These are phyloP conservation scores for Talaromyces proteolyticus DNA, from an alignment of 495 filamentous ascomycete genomes.

Conservation along the genomic window DNA sequence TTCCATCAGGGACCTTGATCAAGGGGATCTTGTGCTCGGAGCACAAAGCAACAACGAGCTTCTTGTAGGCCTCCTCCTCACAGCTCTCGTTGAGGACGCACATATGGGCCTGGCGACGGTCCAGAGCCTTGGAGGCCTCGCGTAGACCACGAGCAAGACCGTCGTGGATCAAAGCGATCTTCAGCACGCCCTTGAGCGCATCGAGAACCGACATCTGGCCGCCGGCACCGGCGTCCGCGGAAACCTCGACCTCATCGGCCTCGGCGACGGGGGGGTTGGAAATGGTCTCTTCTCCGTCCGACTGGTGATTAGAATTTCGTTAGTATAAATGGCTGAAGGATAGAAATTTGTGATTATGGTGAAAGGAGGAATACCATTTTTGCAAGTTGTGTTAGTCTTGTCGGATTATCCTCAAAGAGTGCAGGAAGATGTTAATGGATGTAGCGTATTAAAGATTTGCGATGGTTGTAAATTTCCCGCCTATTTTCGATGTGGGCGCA, in stretches of 20 bases:
- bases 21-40: conserved; percentile 98
- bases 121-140: conserved; percentile 95
- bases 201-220: conserved; percentile 98
- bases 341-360: too few species aligned
- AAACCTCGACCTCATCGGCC: conserved; percentile 86
- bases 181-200: conserved; percentile 93
- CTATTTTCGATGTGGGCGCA: conserved; percentile 4
- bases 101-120: conserved; percentile 97
- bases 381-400: conserved; percentile 20
- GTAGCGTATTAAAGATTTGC: not conserved
- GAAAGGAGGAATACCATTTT: conserved; percentile 26
- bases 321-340: conserved; percentile 4
- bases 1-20: conserved; percentile 99
- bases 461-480: not conserved
- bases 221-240: conserved; percentile 71
- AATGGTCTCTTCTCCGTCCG: conserved; percentile 84
- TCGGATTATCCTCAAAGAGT: conserved; percentile 65
- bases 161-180: conserved; percentile 98
- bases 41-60: conserved; percentile 96
- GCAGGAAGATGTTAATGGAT: conserved; percentile 10
- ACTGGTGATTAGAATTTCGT: conserved; percentile 30
- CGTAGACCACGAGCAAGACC: conserved; percentile 96
- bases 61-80: conserved; percentile 99
- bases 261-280: conserved; percentile 61
- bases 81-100: conserved; percentile 98